Base-by-base conservation (phyloP, 495 filamentous ascomycete genomes). In the Choiromyces venosus region DNA sequence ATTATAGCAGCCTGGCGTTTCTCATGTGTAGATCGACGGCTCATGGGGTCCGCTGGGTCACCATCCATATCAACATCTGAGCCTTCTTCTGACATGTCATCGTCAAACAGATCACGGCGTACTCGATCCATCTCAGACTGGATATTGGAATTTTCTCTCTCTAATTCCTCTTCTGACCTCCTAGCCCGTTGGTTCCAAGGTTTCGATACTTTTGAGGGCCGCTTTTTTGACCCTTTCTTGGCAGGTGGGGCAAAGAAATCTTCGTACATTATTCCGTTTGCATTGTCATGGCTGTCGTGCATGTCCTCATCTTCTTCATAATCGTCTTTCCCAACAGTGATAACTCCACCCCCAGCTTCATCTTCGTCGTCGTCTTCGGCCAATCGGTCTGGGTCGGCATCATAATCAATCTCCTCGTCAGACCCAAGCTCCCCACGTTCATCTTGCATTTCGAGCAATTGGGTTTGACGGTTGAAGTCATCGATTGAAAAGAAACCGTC, bases 401-500 rank as follows among this genome's bases (percentile, higher is more conserved):
- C 86, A 87, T 89, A 92, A 75, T 93, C 88, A 52, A 92, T 82
- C 65, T 91, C 90, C 37, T 84, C 85, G 37, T 85, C 84, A 42
- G 87, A 84, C 39, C 82, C 81, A 38, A 65, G 56, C 16, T 83
- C 81, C 40, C 85, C 87, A 69, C 85, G 83, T 21, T 82, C 86
- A 83, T 98, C 95, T 81, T 91, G 90, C 76, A 91, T 88, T 81
- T 98, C 96, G 40, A 96, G 87, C 72, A 89, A 87, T 78, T 96
- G 91, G 6, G 92, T 91, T 79, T 96, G 91, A 78, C 90, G 92
- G 86, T 99, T 99, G 87, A 99, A 99, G 68, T 97, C 90, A 73
- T 98, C 93, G 74, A 99, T 96, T 1, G 93, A 97, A 83, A 99
- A 99, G 84, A 99, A 99, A 5, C 93, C 95, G 79, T 99, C 95